Evolutionary conservation across 116 monocot species (phyloP).

Genomic region (Dioscorea cayenensis): DNA sequence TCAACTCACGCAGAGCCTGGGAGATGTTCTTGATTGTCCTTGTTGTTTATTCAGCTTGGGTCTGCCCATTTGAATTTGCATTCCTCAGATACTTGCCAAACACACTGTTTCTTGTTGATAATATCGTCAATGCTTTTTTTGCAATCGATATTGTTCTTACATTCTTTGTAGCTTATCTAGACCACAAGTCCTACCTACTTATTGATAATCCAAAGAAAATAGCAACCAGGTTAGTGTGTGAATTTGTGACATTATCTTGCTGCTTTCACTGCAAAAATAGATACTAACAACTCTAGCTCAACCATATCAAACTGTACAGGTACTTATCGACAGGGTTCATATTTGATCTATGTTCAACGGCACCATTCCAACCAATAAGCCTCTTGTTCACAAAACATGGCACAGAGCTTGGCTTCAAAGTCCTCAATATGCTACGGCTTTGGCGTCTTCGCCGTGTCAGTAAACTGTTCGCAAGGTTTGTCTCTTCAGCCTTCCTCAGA

Average conservation of each 20-base stretch:
- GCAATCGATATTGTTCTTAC: conserved; percentile 76
- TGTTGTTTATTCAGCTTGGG: conserved; percentile 76
- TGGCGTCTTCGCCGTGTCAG: conserved; percentile 73
- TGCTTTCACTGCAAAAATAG: background rate
- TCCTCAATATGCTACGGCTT: conserved; percentile 70
- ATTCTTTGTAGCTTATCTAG: conserved; percentile 75
- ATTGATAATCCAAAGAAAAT: conserved; percentile 65
- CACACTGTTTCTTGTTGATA: conserved; percentile 37
- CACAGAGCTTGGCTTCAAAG: conserved; percentile 35
- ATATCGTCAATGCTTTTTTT: conserved; percentile 66
- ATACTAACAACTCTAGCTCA: background rate
- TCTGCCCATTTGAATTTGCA: conserved; percentile 84
- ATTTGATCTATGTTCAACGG: conserved; percentile 71
- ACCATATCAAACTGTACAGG: conserved; percentile 19
- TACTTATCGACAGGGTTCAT: conserved; percentile 72
- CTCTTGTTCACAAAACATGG: conserved; percentile 35
- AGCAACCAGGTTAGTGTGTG: conserved; percentile 47
- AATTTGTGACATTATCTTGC: background rate
- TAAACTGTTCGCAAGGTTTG: conserved; percentile 66
- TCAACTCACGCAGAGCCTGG: conserved; percentile 53
- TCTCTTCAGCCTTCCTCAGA: conserved; percentile 3
- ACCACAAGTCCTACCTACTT: conserved; percentile 51
- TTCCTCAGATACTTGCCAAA: conserved; percentile 48
- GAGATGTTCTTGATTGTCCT: conserved; percentile 60
- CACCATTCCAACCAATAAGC: conserved; percentile 50